phyloP scores from a whole-genome alignment of 129 eudicot species.

The Flaveria sonorensis region DNA sequence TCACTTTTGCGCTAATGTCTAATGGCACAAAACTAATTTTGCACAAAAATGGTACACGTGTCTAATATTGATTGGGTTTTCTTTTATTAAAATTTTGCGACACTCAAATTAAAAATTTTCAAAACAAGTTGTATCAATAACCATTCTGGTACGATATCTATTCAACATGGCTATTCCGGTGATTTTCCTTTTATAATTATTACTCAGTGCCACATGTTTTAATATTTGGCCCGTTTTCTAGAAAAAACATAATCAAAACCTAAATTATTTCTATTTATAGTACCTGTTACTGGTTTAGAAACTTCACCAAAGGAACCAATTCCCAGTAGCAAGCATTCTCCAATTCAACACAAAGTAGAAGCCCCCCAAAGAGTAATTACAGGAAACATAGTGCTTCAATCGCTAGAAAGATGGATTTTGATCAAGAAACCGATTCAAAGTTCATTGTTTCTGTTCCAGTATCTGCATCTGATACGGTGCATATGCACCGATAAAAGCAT shows the following conservation, averaged over 20 bases:
- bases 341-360: slow-evolving; percentile 52
- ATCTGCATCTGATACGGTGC: slow-evolving; percentile 30
- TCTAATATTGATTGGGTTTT: too few relatives aligned
- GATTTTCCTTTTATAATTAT: neutral
- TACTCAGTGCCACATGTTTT: neutral
- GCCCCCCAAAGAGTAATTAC: slow-evolving; percentile 38
- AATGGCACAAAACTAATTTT: too few relatives aligned
- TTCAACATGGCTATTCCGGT: too few relatives aligned
- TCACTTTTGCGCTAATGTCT: too few relatives aligned
- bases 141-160: too few relatives aligned
- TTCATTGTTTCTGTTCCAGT: slow-evolving; percentile 32
- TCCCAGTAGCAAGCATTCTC: slow-evolving; percentile 36
- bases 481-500: slow-evolving; percentile 35
- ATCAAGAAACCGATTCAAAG: slow-evolving; percentile 38
- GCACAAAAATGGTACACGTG: too few relatives aligned
- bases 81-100: too few relatives aligned
- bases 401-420: slow-evolving; percentile 42
- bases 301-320: slow-evolving; percentile 56
- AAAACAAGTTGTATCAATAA: too few relatives aligned
- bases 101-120: too few relatives aligned
- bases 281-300: slow-evolving; percentile 25
- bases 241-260: too few relatives aligned
- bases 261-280: neutral
- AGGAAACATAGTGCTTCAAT: slow-evolving; percentile 39
- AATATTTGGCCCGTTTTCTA: too few relatives aligned